Conservation (phyloP, 1,284 basidiomycete species). For the Thecaphora frezii region DNA sequence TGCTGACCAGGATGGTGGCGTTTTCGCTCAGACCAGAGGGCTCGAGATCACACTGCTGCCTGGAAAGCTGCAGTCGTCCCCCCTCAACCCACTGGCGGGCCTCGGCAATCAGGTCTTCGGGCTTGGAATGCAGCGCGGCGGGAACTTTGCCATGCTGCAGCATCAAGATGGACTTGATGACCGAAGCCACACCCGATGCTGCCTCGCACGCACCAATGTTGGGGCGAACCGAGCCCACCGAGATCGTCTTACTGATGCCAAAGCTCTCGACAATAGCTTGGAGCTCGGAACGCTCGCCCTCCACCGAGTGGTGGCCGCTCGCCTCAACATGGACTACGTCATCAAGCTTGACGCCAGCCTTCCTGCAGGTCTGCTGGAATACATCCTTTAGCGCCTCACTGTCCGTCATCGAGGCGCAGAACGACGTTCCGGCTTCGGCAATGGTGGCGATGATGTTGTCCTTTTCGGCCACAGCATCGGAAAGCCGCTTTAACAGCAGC, state of each 20-base stretch:
- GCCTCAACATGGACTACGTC: conserved; percentile 34
- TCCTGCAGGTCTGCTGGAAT: not conserved
- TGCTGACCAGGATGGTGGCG: conserved; percentile 24
- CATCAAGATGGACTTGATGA: conserved; percentile 37
- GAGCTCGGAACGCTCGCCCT: conserved; percentile 26
- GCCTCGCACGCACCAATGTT: conserved; percentile 36
- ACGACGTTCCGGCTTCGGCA: conserved; percentile 15
- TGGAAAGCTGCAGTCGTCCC: not conserved
- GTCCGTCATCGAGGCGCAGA: conserved; percentile 4
- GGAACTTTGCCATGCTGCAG: conserved; percentile 13
- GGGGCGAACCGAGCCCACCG: conserved; percentile 24
- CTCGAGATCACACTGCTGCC: too few relatives aligned
- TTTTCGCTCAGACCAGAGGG: not conserved
- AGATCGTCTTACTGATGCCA: conserved; percentile 2
- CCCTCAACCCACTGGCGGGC: not conserved
- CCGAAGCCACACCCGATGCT: conserved; percentile 28
- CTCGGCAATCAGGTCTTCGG: not conserved
- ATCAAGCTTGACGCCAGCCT: conserved; percentile 3
- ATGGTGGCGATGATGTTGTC: conserved; percentile 34
- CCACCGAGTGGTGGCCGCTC: conserved; percentile 18
- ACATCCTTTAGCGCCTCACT: not conserved
- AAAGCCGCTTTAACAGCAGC: conserved; percentile 35
- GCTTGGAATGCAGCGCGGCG: not conserved
- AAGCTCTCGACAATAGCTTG: conserved; percentile 17
- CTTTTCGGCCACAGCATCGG: conserved; percentile 29